Evolutionary conservation across 164 flowering plant species (phyloP), one percentile per base, ranked within the genome.

Genomic region (Vitis vinifera): DNA sequence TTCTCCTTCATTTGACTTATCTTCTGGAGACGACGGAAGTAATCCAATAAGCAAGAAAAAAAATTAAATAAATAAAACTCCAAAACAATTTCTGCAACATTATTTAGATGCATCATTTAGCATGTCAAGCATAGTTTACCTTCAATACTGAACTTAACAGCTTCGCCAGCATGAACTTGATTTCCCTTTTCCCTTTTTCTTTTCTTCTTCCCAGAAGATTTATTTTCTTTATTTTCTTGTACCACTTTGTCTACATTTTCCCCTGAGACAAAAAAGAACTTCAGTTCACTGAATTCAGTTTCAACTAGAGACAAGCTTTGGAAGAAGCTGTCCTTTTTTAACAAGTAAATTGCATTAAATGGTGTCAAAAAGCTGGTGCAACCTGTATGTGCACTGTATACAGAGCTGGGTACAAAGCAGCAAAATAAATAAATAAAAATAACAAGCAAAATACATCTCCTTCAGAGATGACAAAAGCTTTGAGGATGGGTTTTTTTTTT

Each of bases 241-340:
- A 61, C 57, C 55, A 37, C 51, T 51, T 63, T 27, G 23, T 67
- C 53, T 9, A 57, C 6, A 3, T 13, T 63, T 56, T 30, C 48
- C 19, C 29, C 80, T 68, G 76, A 50, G 70, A 65, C 49, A 10
- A 57, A 70, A 53, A 52, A 64, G 60, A 59, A 48, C 11, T 13
- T 2, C 16, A 47, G 68, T 37, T 37, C 44, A 37, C 44, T 37
- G 7, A 37, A 37, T 37, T 37, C 44, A 37, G 44, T 37, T 37
- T 37, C 44, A 37, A 37, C 44, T 37, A 37, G 6, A 37, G 44
- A 37, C 44, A 6, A 4, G 44, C 44, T 37, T 37, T 23, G 2
- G 7, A 37, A 6, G 44, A 2, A 37, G 27, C 27, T 23, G 27
- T 23, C 27, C 27, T 23, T 23, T 23, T 23, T 37, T 37, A 37